These are phyloP conservation scores for Xylariaceae sp. DNA, from an alignment of 2,329 filamentous ascomycete genomes.

Conservation along the genomic window DNA sequence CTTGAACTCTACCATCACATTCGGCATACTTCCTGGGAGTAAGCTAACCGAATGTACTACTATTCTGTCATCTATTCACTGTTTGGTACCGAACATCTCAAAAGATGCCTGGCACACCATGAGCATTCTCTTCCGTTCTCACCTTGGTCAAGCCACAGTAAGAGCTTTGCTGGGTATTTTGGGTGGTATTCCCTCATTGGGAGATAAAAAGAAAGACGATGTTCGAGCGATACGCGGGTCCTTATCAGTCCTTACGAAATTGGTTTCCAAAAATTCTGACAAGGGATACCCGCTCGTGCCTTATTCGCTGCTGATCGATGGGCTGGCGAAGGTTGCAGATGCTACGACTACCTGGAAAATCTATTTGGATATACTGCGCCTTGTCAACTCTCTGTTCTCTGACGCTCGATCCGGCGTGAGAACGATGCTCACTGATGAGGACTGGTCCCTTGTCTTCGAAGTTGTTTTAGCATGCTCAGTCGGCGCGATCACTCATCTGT, in stretches of 20 bases:
- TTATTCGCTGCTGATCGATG: constrained; percentile 55
- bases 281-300: constrained; percentile 59
- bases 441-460: constrained; percentile 60
- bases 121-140: constrained; percentile 66
- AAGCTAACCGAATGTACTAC: constrained; percentile 64
- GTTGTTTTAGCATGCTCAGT: constrained; percentile 55
- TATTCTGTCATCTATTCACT: constrained; percentile 68
- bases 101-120: constrained; percentile 67
- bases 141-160: constrained; percentile 67
- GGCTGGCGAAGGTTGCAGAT: constrained; percentile 48
- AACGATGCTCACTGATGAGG: constrained; percentile 57
- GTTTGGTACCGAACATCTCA: constrained; percentile 56
- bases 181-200: constrained; percentile 43
- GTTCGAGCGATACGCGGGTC: constrained; percentile 59
- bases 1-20: constrained; percentile 68
- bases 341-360: constrained; percentile 44
- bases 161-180: constrained; percentile 62
- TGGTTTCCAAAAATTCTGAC: constrained; percentile 56
- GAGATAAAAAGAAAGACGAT: constrained; percentile 47
- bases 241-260: constrained; percentile 58
- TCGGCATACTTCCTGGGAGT: constrained; percentile 61
- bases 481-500: constrained; percentile 23
- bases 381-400: constrained; percentile 54
- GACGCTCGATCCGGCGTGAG: constrained; percentile 51
- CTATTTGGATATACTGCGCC: constrained; percentile 43